Evolutionary conservation across 257 asterid genomes (phyloP), one percentile per base, ranked within the genome.

Genomic region (Solanum habrochaites): DNA sequence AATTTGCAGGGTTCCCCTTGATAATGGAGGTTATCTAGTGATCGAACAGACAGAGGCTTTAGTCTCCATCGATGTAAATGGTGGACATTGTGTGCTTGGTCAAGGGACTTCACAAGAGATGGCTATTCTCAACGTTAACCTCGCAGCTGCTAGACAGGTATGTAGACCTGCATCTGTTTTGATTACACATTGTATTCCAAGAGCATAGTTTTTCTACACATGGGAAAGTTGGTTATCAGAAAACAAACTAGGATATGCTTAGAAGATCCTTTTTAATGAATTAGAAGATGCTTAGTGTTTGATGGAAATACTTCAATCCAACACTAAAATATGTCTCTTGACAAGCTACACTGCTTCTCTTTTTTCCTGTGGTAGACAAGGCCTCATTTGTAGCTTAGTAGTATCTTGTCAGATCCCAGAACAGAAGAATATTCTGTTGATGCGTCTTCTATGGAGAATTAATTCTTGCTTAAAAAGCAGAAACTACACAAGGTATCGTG

Each of bases 11-110:
- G 99, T 97, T 90, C 92, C 95, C 73, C 95, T 97, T 87, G 95
- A 89, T 89, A 96, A 97, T 83, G 99, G 99, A 83, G 99, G 99
- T 87, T 96, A 95, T 95, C 91, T 97, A 87, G 99, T 97, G 88
- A 97, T 97, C 88, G 99, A 97, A 91, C 99, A 97, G 90, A 97
- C 99, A 2, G 99, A 97, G 86, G 99, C 99, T 66, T 85, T 97
- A 85, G 97, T 97, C 83, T 97, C 99, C 81, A 94, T 97, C 86
- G 99, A 97, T 90, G 99, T 97, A 86, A 97, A 97, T 90, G 99
- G 99, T 70, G 99, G 99, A 25, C 99, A 94, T 3, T 96, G 98
- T 90, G 92, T 97, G 97, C 96, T 97, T 86, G 98, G 99, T 87
- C 94, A 97, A 92, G 98, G 98, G 86, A 95, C 96, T 73, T 97